phyloP scores from a whole-genome alignment of 371 early-diverging fungal species.

The Mucor piriformis region DNA sequence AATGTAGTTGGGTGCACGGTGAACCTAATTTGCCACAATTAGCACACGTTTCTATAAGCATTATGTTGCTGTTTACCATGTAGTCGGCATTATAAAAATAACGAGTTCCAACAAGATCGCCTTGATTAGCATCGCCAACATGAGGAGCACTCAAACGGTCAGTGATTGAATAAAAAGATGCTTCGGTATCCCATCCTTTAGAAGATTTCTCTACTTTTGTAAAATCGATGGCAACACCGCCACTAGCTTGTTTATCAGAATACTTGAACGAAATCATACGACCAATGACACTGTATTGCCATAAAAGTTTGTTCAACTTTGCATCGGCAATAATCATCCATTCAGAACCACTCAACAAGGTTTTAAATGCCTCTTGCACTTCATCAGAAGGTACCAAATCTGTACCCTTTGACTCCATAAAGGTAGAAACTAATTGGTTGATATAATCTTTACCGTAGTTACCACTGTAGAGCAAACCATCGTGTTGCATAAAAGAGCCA shows the following conservation, averaged over 20 bases:
- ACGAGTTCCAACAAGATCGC: conserved; percentile 31
- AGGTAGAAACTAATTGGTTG: conserved; percentile 25
- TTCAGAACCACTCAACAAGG: conserved; percentile 30
- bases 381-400: conserved; percentile 6
- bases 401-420: conserved; percentile 26
- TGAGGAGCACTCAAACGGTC: conserved; percentile 16
- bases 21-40: conserved; percentile 14
- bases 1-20: conserved; percentile 31
- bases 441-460: conserved; percentile 39
- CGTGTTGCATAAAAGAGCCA: conserved; percentile 43
- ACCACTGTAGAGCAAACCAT: conserved; percentile 32
- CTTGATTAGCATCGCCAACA: conserved; percentile 32
- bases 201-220: conserved; percentile 15
- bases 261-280: conserved; percentile 35
- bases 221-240: conserved; percentile 28
- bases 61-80: conserved; percentile 16
- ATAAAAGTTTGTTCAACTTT: conserved; percentile 13
- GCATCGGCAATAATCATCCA: conserved; percentile 40
- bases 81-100: conserved; percentile 39
- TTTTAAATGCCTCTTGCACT: conserved; percentile 20
- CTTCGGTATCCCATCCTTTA: conserved; percentile 18
- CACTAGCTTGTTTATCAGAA: conserved; percentile 25
- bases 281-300: conserved; percentile 40
- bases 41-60: background rate
- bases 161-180: conserved; percentile 3